A percentile compares a stretch with the other conserved stretches of the same genome.
Conservation (phyloP, 306 rosid species). For the Mucuna pruriens region DNA sequence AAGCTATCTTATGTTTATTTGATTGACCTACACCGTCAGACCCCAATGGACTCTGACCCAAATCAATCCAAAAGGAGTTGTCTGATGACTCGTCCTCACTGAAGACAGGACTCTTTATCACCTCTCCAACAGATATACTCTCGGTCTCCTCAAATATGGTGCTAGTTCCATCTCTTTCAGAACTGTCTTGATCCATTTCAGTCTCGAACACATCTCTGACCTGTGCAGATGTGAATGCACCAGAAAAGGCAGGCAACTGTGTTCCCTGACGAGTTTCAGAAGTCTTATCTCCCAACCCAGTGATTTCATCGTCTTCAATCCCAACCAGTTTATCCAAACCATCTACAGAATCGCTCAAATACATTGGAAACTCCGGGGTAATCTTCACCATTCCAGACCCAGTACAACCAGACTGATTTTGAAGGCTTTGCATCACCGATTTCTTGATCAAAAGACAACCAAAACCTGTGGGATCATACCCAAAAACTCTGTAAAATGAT, state of each 20-base stretch:
- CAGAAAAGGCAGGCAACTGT: conserved; percentile 94
- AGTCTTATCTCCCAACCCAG: conserved; percentile 54
- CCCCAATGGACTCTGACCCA: conserved; percentile 95
- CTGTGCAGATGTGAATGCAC: conserved; percentile 87
- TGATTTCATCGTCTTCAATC: conserved; percentile 62
- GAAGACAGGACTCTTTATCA: conserved; percentile 97
- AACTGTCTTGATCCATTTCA: conserved; percentile 90
- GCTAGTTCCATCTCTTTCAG: conserved; percentile 94
- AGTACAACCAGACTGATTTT: conserved; percentile 84
- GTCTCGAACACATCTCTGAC: conserved; percentile 94
- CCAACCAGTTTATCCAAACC: conserved; percentile 75
- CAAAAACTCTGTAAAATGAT: conserved; percentile 95
- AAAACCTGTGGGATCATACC: conserved; percentile 95
- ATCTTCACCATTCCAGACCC: conserved; percentile 98
- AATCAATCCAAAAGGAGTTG: conserved; percentile 91
- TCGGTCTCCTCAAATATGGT: conserved; percentile 94
- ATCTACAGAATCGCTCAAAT: conserved; percentile 87
- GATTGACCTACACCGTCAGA: conserved; percentile 66
- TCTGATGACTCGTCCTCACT: conserved; percentile 96
- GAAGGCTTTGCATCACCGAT: conserved; percentile 87
- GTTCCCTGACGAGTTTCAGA: conserved; percentile 67
- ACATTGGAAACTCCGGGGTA: conserved; percentile 87
- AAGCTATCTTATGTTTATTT: conserved; percentile 67
- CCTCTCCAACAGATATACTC: conserved; percentile 87
- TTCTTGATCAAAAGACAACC: conserved; percentile 95